Evolutionary conservation across 306 rosid genomes (phyloP).

Genomic region (Oemleria cerasiformis): DNA sequence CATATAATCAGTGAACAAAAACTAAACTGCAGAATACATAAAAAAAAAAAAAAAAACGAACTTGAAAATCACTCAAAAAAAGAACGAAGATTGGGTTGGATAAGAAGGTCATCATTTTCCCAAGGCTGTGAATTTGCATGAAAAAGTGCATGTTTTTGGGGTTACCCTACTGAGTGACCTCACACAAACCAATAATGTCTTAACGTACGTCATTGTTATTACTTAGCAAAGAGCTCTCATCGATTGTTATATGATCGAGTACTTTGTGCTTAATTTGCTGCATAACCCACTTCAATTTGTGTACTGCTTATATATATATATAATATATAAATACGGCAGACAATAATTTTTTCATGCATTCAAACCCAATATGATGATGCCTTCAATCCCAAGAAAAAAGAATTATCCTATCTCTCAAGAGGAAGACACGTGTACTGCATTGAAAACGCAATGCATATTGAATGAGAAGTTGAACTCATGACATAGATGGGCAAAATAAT

Average conservation of each 20-base stretch:
- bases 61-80: too few species aligned
- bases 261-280: too few species aligned
- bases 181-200: neutral
- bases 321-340: too few species aligned
- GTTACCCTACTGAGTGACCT: neutral
- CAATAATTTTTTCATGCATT: too few species aligned
- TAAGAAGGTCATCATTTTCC: neutral
- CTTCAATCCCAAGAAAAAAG: neutral
- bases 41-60: too few species aligned
- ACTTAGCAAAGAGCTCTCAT: neutral
- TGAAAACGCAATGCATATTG: neutral
- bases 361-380: neutral
- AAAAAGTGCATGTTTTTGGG: neutral
- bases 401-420: neutral
- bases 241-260: too few species aligned
- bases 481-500: too few species aligned
- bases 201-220: neutral
- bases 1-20: too few species aligned
- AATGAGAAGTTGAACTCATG: neutral
- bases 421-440: neutral
- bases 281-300: too few species aligned
- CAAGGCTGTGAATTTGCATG: neutral
- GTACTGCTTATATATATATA: too few species aligned
- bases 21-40: too few species aligned
- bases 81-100: neutral